Base-by-base conservation (phyloP, 2,329 filamentous ascomycete species). In the Aspergillus novoparasiticus region DNA sequence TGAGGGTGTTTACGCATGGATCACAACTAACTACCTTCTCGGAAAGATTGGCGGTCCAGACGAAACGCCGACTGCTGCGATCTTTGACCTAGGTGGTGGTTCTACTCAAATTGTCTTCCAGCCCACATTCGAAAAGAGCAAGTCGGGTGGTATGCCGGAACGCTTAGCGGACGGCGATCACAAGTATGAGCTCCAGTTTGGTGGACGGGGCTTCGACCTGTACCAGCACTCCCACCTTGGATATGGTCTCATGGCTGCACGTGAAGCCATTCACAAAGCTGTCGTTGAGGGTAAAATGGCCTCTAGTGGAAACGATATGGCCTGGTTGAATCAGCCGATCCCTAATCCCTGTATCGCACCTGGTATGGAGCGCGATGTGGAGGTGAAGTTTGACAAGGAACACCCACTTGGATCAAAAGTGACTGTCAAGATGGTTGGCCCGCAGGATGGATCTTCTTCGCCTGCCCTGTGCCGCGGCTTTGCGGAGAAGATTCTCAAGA, bases 71-170 rank as follows among this genome's bases (percentile, higher is more conserved):
- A 98, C 95, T 1, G 96, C 95, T 46, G 95, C 95, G 57, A 89
- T 97, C 63, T 97, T 99, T 74, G 95, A 99, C 76, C 90, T 99
- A 56, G 95, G 95, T 67, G 95, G 95, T 73, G 95, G 95, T 59
- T 97, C 94, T 26, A 99, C 96, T 16, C 95, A 99, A 82, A 97
- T 99, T 75, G 96, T 99, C 70, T 99, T 98, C 79, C 89, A 99
- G 83, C 96, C 96, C 26, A 96, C 90, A 58, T 99, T 97, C 81
- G 90, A 92, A 76, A 86, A 87, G 60, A 86, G 86, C 61, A 80
- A 86, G 60, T 83, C 85, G 57, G 91, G 92, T 66, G 94, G 93
- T 64, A 91, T 97, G 84, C 94, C 94, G 0, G 89, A 92, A 76
- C 90, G 89, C 77, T 86, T 99, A 73, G 86, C 89, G 21, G 90